Evolutionary conservation across 148 eudicot species (phyloP), one percentile per base, ranked within the genome.

Genomic region (Cornus kousa): DNA sequence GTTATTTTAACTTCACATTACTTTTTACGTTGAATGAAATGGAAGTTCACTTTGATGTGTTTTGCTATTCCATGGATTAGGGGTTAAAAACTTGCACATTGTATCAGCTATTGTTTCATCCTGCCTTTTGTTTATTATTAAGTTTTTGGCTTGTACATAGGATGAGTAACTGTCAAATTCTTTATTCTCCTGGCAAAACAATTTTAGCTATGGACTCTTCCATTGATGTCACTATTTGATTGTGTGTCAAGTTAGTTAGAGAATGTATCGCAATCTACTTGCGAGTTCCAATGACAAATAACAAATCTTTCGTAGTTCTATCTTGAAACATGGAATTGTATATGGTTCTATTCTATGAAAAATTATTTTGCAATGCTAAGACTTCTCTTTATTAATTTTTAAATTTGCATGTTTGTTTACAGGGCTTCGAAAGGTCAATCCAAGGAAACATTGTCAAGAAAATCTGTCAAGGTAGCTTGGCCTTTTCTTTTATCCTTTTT

Each of bases 341-440:
- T 2, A 43, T 43, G 9, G 8, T 6, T 43, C 8, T 43, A 9
- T 6, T 43, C 8, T 43, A 12, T 12, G 33, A 10, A 37, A 17
- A 67, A 48, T 67, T 16, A 8, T 68, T 75, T 43, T 19, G 11
- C 37, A 17, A 32, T 55, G 11, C 33, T 17, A 19, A 22, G 35
- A 64, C 43, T 74, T 68, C 66, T 5, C 50, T 43, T 59, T 48
- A n/a, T 13, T 67, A 60, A 55, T 62, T 28, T 19, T 33, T 23
- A 32, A 50, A 73, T 73, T 67, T 82, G 62, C 28, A 50, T 79
- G 66, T 40, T 55, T 68, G 32, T 55, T 83, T 65, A 40, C 76
- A 94, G 98, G 93, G 74, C 84, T 67, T 79, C 89, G 43, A 91
- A 84, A 77, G 79, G 84, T 83, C 91, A 87, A 81, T 73, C 81